Base-by-base conservation (phyloP, 2,329 filamentous ascomycete species). In the Ceratocystis papillata region DNA sequence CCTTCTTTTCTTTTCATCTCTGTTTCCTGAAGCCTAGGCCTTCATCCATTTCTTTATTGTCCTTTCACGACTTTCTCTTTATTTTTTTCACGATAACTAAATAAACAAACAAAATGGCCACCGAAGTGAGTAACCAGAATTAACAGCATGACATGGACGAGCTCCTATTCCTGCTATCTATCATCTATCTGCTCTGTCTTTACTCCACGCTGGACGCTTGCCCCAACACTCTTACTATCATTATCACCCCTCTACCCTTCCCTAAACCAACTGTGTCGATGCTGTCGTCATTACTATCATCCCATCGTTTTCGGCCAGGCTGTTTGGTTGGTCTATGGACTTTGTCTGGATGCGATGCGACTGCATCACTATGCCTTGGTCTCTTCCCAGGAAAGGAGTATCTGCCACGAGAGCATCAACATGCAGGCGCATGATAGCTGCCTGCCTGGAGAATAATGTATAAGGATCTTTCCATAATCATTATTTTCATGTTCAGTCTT, bases 41-140 rank as follows among this genome's bases (percentile, higher is more conserved):
- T 65, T 67, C 65, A 64, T 66, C 65, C 65, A 44, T 67, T 67
- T 65, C 62, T 55, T 46, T 64, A 48, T 61, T 61, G 44, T 57
- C 53, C 63, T 50, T 48, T 45, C 55, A 50, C 55, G 44, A 57
- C 55, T 30, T 48, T 63, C 63, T 44, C 53, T 57, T 59, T 64
- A 37, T 65, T 62, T 55, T 62, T 63, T 46, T 62, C 57, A 64
- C 67, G 59, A 67, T 67, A 67, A 63, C 63, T 60, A 67, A 66
- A 41, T 65, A 69, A 68, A 67, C 64, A 71, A 70, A 73, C 75
- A 82, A 73, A 75, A 85, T 85, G 83, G 80, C 81, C 76, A 82
- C 80, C 78, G 83, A 86, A 79, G 83, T 86, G 81, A 73, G 82
- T 79, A 46, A 62, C 28, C 17, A 37, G 10, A 37, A 37, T 37